Base-by-base conservation (phyloP, 1,284 basidiomycete genomes). In the Cutaneotrichosporon sp. region DNA sequence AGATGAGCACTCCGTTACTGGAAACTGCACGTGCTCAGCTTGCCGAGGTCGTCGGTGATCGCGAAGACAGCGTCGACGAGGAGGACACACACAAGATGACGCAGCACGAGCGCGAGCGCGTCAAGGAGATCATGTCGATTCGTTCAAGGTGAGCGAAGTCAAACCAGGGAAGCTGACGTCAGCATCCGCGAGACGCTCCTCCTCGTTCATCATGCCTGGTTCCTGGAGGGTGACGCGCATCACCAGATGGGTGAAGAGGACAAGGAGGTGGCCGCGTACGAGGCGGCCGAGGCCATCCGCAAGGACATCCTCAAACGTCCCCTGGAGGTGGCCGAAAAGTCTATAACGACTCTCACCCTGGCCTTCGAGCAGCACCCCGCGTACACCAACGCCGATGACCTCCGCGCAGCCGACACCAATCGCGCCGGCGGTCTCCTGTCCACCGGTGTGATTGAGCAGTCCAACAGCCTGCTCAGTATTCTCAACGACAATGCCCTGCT, bases 401-500 rank as follows among this genome's bases (percentile, higher is more conserved):
- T 80, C 14, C 68, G 72, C 42, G 67, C 65, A 1, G 36, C 51
- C 3, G 58, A 70, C 6, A 66, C 65, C 11, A 58, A 65, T 3
- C 57, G 62, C 20, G 24, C 22, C 2, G 67, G 70, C 27, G 72
- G 73, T 22, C 58, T 77, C 36, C 27, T 66, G 22, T 66, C 73
- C 1, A 56, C 56, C 7, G 64, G 68, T 18, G 56, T 62, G 3
- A 58, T 71, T n/a, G 58, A 45, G 0, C 68, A 72, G 51, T 59
- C 66, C 20, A 72, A 73, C 56, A 60, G 69, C 20, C 66, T 79
- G 29, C 51, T 79, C 18, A 62, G 69, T 22, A 73, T 77, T 6
- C 60, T 80, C 49, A 75, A 79, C 34, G 74, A 75, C 60, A 78
- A 76, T 47, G 77, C 77, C 9, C 65, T 72, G 25, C 66, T 77